Evolutionary conservation across 129 eudicot genomes (phyloP).

Genomic region (Rutidosis leptorrhynchoides): DNA sequence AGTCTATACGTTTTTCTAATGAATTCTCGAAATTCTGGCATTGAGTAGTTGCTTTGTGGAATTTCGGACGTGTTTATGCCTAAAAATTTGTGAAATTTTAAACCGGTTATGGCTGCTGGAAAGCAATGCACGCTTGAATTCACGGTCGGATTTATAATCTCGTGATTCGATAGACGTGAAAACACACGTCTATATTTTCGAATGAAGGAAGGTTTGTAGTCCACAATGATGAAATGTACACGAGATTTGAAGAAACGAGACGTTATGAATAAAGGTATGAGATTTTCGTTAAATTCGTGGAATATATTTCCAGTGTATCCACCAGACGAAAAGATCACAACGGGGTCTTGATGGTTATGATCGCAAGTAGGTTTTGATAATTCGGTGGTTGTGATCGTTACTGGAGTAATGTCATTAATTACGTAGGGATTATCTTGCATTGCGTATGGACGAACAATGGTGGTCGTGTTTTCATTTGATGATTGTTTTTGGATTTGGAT

Average conservation of each 20-base stretch:
- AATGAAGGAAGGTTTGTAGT: constrained; percentile 29
- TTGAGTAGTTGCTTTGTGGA: constrained; percentile 16
- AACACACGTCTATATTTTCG: constrained; percentile 22
- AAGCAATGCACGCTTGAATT: constrained; percentile 29
- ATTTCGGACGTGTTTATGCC: constrained; percentile 25
- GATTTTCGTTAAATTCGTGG: constrained; percentile 32
- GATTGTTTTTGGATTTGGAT: constrained; percentile 18
- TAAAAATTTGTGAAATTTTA: constrained; percentile 23
- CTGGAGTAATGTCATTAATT: constrained; percentile 24
- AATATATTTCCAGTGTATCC: constrained; percentile 33
- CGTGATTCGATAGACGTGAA: constrained; percentile 27
- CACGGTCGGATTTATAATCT: constrained; percentile 24
- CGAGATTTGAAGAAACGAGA: constrained; percentile 22
- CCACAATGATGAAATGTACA: constrained; percentile 26
- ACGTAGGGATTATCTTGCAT: constrained; percentile 27
- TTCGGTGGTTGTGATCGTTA: constrained; percentile 17
- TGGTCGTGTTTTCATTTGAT: constrained; percentile 16
- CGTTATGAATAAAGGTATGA: constrained; percentile 26
- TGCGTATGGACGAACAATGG: constrained; percentile 26
- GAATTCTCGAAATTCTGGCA: constrained; percentile 29
- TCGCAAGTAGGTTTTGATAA: constrained; percentile 14
- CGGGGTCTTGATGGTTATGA: constrained; percentile 26
- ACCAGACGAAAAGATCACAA: constrained; percentile 28
- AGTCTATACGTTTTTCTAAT: constrained; percentile 19
- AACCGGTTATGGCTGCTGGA: constrained; percentile 26